Conservation (phyloP, 306 rosid genomes). For the Neltuma alba region DNA sequence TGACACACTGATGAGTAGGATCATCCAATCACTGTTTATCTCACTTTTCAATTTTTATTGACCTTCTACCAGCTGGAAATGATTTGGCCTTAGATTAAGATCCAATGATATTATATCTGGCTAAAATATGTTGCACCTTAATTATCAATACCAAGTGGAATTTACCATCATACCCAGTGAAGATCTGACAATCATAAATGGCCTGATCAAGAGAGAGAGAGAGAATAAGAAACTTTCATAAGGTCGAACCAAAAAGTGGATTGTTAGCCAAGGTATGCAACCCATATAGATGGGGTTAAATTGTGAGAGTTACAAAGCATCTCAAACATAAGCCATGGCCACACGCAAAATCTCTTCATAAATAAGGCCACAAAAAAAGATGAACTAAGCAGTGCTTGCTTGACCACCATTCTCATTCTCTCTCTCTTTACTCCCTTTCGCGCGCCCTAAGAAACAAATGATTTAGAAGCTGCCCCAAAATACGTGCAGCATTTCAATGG, state of each 20-base stretch:
- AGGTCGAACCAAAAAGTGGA: conserved; percentile 5
- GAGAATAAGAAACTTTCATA: neutral
- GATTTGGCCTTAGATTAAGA: no score
- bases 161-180: neutral
- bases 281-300: conserved; percentile 34
- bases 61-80: neutral
- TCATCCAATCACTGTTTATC: neutral
- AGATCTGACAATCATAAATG: neutral
- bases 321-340: neutral
- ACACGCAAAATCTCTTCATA: conserved; percentile 42
- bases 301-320: conserved; percentile 14
- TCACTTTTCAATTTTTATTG: no score
- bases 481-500: neutral
- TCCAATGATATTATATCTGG: no score
- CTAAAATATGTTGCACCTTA: neutral
- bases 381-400: conserved; percentile 31
- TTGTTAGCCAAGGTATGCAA: conserved; percentile 29
- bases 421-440: neutral
- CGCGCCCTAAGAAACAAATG: conserved; percentile 50
- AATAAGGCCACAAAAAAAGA: conserved; percentile 51
- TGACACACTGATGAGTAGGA: neutral
- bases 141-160: neutral
- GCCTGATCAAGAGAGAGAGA: neutral
- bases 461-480: conserved; percentile 28
- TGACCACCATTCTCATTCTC: neutral